A percentile compares a stretch with the other conserved stretches of the same genome.
phyloP scores from a whole-genome alignment of 2,329 filamentous ascomycete genomes.

The Proliferodiscus dingleyae region DNA sequence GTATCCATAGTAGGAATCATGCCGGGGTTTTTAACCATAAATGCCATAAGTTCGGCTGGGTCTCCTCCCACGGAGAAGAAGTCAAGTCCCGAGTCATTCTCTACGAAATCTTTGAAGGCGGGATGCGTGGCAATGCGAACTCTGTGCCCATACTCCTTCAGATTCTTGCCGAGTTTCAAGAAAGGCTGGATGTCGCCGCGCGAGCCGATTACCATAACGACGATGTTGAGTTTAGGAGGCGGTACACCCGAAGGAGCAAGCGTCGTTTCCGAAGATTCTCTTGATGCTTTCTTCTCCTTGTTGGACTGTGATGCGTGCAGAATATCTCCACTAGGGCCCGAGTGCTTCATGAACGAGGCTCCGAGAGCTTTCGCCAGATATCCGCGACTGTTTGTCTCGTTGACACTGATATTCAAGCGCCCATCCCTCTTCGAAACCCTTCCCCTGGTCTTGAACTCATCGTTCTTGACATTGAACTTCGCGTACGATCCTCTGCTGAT shows the following conservation, averaged over 20 bases:
- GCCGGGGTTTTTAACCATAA: conserved; percentile 78
- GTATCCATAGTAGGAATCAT: conserved; percentile 71
- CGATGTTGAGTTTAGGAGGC: conserved; percentile 57
- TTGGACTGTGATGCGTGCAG: conserved; percentile 15
- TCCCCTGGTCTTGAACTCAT: conserved; percentile 60
- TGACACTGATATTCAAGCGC: conserved; percentile 65
- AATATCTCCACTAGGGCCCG: conserved; percentile 26
- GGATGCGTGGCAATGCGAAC: conserved; percentile 77
- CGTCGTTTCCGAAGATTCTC: conserved; percentile 13
- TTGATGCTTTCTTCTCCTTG: conserved; percentile 26
- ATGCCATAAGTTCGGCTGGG: conserved; percentile 77
- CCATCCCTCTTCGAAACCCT: conserved; percentile 64
- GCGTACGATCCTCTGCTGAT: conserved; percentile 35
- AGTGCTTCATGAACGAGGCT: conserved; percentile 53
- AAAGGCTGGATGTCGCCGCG: conserved; percentile 80
- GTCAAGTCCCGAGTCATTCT: conserved; percentile 67
- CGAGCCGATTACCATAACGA: conserved; percentile 79
- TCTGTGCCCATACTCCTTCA: conserved; percentile 69
- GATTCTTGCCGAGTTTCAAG: conserved; percentile 65
- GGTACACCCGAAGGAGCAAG: conserved; percentile 16
- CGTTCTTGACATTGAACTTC: conserved; percentile 57
- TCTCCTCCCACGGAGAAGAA: conserved; percentile 79
- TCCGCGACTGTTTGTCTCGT: conserved; percentile 63
- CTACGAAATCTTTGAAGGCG: conserved; percentile 69
- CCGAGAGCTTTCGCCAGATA: conserved; percentile 72